Conservation (phyloP, 495 filamentous ascomycete genomes). For the Penicillium bialowiezense region DNA sequence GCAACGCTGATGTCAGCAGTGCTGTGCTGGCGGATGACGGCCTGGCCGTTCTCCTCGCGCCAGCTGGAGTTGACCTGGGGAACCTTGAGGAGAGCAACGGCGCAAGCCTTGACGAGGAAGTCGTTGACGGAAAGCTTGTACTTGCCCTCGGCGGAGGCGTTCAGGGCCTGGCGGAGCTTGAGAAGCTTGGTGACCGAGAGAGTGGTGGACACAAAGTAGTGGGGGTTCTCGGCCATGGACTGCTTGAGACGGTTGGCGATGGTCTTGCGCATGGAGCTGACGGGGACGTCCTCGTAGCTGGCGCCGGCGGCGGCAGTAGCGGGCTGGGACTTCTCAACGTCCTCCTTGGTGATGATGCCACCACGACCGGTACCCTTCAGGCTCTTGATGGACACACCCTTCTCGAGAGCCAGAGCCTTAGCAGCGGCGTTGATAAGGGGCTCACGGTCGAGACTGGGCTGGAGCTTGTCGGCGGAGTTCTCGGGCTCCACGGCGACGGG, state of each 20-base stretch:
- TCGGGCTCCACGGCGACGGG: constrained; percentile 66
- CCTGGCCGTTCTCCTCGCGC: constrained; percentile 71
- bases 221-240: constrained; percentile 88
- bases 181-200: constrained; percentile 91
- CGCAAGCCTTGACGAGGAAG: constrained; percentile 97
- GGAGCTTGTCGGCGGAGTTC: constrained; percentile 70
- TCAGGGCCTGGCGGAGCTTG: constrained; percentile 93
- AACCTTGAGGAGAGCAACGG: constrained; percentile 84
- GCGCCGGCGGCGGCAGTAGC: constrained; percentile 53
- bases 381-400: constrained; percentile 70
- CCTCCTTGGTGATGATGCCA: constrained; percentile 86
- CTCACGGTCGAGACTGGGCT: constrained; percentile 80
- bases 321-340: constrained; percentile 81
- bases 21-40: constrained; percentile 85
- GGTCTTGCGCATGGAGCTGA: constrained; percentile 93
- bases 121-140: constrained; percentile 99
- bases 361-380: constrained; percentile 87
- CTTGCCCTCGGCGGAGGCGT: constrained; percentile 79
- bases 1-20: constrained; percentile 90
- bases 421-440: constrained; percentile 69
- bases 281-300: constrained; percentile 78
- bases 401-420: constrained; percentile 80
- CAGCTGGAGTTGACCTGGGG: constrained; percentile 95
- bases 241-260: constrained; percentile 89
- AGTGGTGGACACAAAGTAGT: constrained; percentile 90